A percentile compares a stretch with the other conserved stretches of the same genome.
Evolutionary conservation across 805 yeast genomes (phyloP).

Genomic region (Wickerhamiella azymoides): DNA sequence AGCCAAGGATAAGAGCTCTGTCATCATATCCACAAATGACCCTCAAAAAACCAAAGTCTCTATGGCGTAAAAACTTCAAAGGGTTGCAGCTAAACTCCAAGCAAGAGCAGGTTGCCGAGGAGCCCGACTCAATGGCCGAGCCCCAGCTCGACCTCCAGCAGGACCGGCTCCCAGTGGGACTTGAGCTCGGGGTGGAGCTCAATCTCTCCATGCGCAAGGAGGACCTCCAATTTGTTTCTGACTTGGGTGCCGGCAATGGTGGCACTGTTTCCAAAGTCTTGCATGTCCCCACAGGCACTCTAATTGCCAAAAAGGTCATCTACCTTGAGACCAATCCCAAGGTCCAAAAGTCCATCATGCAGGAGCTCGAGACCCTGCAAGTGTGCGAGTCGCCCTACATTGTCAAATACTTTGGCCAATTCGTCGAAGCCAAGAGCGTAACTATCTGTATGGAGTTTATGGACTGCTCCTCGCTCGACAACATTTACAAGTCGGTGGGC

Average conservation of each 20-base stretch:
- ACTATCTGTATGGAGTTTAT: slow-evolving; percentile 91
- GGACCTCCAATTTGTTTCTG: slow-evolving; percentile 61
- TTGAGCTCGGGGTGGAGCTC: slow-evolving; percentile 44
- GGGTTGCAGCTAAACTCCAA: slow-evolving; percentile 5
- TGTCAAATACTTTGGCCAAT: slow-evolving; percentile 85
- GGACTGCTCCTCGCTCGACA: slow-evolving; percentile 87
- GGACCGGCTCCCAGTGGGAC: slow-evolving; percentile 32
- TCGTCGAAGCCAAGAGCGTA: slow-evolving; percentile 53
- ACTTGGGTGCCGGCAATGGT: slow-evolving; percentile 84
- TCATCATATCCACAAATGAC: slow-evolving; percentile 4
- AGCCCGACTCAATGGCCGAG: neutral
- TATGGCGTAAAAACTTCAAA: slow-evolving; percentile 35
- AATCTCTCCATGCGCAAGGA: slow-evolving; percentile 39
- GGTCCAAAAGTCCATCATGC: slow-evolving; percentile 66
- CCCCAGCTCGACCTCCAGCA: slow-evolving; percentile 12
- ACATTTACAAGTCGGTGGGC: slow-evolving; percentile 48
- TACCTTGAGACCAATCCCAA: slow-evolving; percentile 71
- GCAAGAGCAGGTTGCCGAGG: neutral
- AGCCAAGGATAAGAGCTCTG: neutral
- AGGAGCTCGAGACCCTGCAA: slow-evolving; percentile 83
- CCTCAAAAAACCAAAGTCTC: slow-evolving; percentile 12
- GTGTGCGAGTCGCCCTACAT: slow-evolving; percentile 73
- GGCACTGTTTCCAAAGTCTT: slow-evolving; percentile 83
- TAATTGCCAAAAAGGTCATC: slow-evolving; percentile 82
- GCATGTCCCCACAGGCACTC: slow-evolving; percentile 75